phyloP scores from a whole-genome alignment of 2,329 filamentous ascomycete genomes.

The Alternaria ventricosa region DNA sequence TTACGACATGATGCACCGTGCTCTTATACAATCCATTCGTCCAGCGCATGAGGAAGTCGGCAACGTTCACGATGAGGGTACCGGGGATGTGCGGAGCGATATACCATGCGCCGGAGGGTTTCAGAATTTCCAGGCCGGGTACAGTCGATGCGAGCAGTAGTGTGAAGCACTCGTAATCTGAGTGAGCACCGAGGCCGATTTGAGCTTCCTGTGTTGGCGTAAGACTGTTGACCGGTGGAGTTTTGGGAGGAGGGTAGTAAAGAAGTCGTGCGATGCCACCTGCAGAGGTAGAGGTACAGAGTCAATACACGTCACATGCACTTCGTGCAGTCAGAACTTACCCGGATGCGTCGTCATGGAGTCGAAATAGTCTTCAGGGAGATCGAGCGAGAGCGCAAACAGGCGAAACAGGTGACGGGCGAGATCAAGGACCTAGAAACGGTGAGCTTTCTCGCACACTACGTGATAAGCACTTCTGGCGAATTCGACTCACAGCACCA shows the following conservation, averaged over 20 bases:
- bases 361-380: slow-evolving; percentile 51
- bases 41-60: slow-evolving; percentile 59
- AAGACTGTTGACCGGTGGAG: slow-evolving; percentile 12
- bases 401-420: slow-evolving; percentile 51
- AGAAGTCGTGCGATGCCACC: slow-evolving; percentile 51
- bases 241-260: slow-evolving; percentile 47
- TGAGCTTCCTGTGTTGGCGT: slow-evolving; percentile 21
- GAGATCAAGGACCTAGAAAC: slow-evolving; percentile 40
- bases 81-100: slow-evolving; percentile 48
- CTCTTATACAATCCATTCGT: slow-evolving; percentile 59
- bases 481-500: slow-evolving; percentile 29
- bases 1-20: slow-evolving; percentile 59
- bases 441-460: background rate
- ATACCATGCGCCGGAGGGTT: slow-evolving; percentile 40
- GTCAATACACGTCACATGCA: no score
- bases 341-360: slow-evolving; percentile 50
- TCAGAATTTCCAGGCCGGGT: slow-evolving; percentile 44
- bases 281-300: no score
- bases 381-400: slow-evolving; percentile 49
- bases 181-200: slow-evolving; percentile 50
- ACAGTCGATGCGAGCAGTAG: slow-evolving; percentile 38
- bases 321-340: no score
- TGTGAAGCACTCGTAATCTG: slow-evolving; percentile 45
- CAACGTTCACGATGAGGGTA: slow-evolving; percentile 61
- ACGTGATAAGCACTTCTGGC: background rate